phyloP scores from a whole-genome alignment of 805 yeast genomes.

The Lachancea nothofagi region DNA sequence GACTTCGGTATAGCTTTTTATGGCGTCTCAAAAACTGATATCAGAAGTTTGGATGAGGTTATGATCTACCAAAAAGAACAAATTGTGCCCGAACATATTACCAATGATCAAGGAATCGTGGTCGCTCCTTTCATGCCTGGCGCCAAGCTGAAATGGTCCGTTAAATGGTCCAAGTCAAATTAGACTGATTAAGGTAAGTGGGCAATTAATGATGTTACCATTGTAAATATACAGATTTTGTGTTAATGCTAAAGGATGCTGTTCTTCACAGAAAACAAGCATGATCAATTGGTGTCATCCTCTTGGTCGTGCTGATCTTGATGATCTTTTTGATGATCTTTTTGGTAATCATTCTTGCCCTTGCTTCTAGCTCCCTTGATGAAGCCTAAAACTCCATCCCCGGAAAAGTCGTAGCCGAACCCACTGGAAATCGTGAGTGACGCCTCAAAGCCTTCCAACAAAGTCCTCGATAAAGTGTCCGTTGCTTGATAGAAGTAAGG shows the following conservation, averaged over 20 bases:
- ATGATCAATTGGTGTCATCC: no score
- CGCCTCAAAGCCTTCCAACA: slow-evolving; percentile 9
- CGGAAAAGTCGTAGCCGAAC: slow-evolving; percentile 10
- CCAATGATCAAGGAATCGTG: slow-evolving; percentile 40
- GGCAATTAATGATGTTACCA: not conserved
- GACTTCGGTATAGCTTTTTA: slow-evolving; percentile 72
- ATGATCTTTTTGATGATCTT: not conserved
- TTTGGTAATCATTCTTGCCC: slow-evolving; percentile 8
- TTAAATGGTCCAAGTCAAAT: slow-evolving; percentile 53
- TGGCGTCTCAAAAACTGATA: slow-evolving; percentile 42
- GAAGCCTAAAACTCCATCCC: slow-evolving; percentile 10
- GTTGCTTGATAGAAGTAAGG: slow-evolving; percentile 12
- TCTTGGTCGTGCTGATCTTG: no score
- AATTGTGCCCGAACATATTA: slow-evolving; percentile 54
- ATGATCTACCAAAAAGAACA: slow-evolving; percentile 50
- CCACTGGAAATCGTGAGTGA: slow-evolving; percentile 9
- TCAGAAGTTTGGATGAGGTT: slow-evolving; percentile 44
- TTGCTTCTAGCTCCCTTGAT: slow-evolving; percentile 10
- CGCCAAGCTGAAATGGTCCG: slow-evolving; percentile 60
- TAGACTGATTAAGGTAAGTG: not conserved
- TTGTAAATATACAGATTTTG: not conserved
- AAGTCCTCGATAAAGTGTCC: slow-evolving; percentile 7
- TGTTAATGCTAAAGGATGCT: not conserved
- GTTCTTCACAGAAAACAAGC: no score
- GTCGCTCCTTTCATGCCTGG: slow-evolving; percentile 89